These are phyloP conservation scores for Erigeron canadensis DNA, from an alignment of 129 eudicot genomes.

Conservation along the genomic window DNA sequence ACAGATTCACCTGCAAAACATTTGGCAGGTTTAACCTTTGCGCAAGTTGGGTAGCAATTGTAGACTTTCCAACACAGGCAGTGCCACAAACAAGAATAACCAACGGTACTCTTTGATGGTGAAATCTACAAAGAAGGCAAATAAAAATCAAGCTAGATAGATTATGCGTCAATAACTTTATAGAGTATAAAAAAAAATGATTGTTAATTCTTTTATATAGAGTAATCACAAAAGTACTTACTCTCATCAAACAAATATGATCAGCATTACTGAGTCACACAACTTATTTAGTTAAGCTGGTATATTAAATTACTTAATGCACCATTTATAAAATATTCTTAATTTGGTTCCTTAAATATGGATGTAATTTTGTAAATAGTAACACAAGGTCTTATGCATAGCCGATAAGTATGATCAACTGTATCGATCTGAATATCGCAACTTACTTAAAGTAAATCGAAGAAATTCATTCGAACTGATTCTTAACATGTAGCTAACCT, in stretches of 20 bases:
- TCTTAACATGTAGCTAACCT: conserved; percentile 4
- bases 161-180: not conserved
- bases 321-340: not conserved
- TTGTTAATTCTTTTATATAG: not conserved
- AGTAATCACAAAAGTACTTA: not conserved
- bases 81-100: conserved; percentile 99
- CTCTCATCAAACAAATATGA: not conserved
- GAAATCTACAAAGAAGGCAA: conserved; percentile 58
- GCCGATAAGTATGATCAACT: not conserved
- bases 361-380: not conserved
- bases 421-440: not conserved
- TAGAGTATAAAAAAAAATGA: not conserved
- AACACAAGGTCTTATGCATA: not conserved
- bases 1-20: conserved; percentile 77
- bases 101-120: conserved; percentile 95
- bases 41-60: conserved; percentile 99
- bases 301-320: not conserved
- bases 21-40: conserved; percentile 98
- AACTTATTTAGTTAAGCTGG: not conserved
- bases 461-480: not conserved
- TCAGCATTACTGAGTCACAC: not conserved
- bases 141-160: conserved; percentile 20
- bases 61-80: conserved; percentile 96
- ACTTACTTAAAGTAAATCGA: not conserved
- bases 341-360: not conserved